phyloP scores from a whole-genome alignment of 352 stramenopile genomes.

The Blastocystis sp. region DNA sequence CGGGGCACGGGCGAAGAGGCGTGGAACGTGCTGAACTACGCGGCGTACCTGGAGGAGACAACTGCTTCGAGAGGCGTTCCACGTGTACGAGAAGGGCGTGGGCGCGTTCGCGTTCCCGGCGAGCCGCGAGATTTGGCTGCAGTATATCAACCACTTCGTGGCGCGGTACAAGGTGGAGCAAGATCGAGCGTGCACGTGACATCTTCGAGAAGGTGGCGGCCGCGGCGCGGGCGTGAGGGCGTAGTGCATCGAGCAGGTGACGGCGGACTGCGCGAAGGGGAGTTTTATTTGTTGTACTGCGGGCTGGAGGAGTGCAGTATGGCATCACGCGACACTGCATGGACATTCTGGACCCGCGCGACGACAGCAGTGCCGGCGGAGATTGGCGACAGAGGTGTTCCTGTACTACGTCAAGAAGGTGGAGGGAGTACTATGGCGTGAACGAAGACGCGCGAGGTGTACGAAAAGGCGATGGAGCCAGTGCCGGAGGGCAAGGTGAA shows the following conservation, averaged over 20 bases:
- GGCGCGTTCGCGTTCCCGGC: slow-evolving; percentile 88
- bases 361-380: slow-evolving; percentile 78
- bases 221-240: not conserved
- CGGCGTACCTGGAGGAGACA: slow-evolving; percentile 89
- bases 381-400: slow-evolving; percentile 88
- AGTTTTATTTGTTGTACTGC: slow-evolving; percentile 78
- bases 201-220: slow-evolving; percentile 86
- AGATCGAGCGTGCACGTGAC: slow-evolving; percentile 92
- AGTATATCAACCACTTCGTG: slow-evolving; percentile 91
- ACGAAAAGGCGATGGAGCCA: slow-evolving; percentile 87
- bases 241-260: slow-evolving; percentile 68
- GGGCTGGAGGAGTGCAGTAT: slow-evolving; percentile 92
- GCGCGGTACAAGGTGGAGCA: slow-evolving; percentile 87
- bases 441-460: slow-evolving; percentile 91
- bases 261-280: slow-evolving; percentile 68
- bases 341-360: slow-evolving; percentile 88
- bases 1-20: not conserved
- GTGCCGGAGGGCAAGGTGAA: slow-evolving; percentile 85
- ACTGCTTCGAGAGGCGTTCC: slow-evolving; percentile 93
- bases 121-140: slow-evolving; percentile 88
- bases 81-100: slow-evolving; percentile 85
- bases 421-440: slow-evolving; percentile 89
- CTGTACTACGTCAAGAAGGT: slow-evolving; percentile 86
- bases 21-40: slow-evolving; percentile 92
- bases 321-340: slow-evolving; percentile 91